Percentiles rank a stretch among this genome's conserved stretches.
phyloP scores from a whole-genome alignment of 2,329 filamentous ascomycete genomes.

The Fusarium haematococcum region DNA sequence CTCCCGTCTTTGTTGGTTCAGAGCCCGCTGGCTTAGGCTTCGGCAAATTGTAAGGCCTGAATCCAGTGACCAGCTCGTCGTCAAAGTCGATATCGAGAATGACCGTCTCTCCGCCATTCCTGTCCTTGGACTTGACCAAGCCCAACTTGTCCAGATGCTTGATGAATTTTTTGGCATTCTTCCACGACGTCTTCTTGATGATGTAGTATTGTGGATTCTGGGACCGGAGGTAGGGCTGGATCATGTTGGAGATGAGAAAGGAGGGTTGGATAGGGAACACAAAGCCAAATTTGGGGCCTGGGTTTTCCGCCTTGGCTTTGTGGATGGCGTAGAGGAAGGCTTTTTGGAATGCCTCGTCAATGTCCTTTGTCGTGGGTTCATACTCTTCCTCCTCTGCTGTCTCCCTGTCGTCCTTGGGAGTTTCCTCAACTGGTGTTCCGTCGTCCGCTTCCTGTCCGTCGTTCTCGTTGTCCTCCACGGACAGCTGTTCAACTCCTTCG shows the following conservation, averaged over 20 bases:
- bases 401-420: not conserved
- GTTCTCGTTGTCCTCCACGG: not conserved
- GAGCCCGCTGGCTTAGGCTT: constrained; percentile 5
- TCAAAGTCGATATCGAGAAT: constrained; percentile 40
- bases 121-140: constrained; percentile 31
- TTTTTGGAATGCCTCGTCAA: constrained; percentile 33
- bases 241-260: constrained; percentile 40
- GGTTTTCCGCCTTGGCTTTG: constrained; percentile 29
- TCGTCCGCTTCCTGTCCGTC: not conserved
- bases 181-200: constrained; percentile 43
- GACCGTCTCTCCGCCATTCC: constrained; percentile 39
- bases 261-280: constrained; percentile 39
- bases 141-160: constrained; percentile 33
- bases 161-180: constrained; percentile 40
- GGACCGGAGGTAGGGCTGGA: constrained; percentile 37
- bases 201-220: constrained; percentile 31
- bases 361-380: constrained; percentile 37
- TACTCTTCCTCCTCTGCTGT: constrained; percentile 13
- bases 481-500: not conserved
- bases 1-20: not conserved
- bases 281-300: constrained; percentile 28
- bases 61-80: constrained; percentile 15
- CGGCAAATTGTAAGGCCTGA: constrained; percentile 36
- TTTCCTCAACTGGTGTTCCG: not conserved
- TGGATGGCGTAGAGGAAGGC: constrained; percentile 37